Evolutionary conservation across 192 early-diverging fungal genomes (phyloP), one percentile per base, ranked within the genome.

Genomic region (Podila epicladia): DNA sequence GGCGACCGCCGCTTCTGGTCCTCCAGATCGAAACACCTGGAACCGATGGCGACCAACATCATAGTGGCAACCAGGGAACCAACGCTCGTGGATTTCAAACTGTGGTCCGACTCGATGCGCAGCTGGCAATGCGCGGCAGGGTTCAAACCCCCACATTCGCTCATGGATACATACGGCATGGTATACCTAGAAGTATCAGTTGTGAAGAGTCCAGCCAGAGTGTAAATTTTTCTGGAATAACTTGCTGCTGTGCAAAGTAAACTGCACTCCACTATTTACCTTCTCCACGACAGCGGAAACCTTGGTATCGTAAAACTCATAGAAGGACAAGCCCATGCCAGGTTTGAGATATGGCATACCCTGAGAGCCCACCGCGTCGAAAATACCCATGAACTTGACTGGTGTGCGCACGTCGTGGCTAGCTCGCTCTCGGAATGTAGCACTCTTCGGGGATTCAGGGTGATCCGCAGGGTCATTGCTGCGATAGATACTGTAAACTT

Each of bases 1-100:
- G 3, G 17, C 29, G 29, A 29, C 29, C 29, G 29, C 29, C 29
- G 29, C 29, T 29, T 3, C 29, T 3, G 1, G 29, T 29, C 29
- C 29, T 29, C 29, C 29, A 29, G 3, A 29, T 3, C 29, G 67
- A 2, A 69, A 31, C 61, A 69, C 24, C 26, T 29, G 58, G n/a
- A 69, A 69, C 28, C 37, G 38, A 20, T 60, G 67, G 15, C 67
- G 67, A 5, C 67, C 67, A 5, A 69, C n/a, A 69, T 69, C 67
- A 26, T 69, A 69, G 58, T 69, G 67, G 58, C 67, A 69, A 7
- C 67, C 67, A 50, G 67, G 67, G 67, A 69, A 69, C 67, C 67
- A 69, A 6, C 58, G 41, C 58, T 69, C 67, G 12, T 61, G 58
- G 41, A 69, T 50, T 31, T 59, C 67, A 61, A 69, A 50, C 28